Evolutionary conservation across 495 filamentous ascomycete species (phyloP), one percentile per base, ranked within the genome.

Genomic region (Lasiosphaeria ovina): DNA sequence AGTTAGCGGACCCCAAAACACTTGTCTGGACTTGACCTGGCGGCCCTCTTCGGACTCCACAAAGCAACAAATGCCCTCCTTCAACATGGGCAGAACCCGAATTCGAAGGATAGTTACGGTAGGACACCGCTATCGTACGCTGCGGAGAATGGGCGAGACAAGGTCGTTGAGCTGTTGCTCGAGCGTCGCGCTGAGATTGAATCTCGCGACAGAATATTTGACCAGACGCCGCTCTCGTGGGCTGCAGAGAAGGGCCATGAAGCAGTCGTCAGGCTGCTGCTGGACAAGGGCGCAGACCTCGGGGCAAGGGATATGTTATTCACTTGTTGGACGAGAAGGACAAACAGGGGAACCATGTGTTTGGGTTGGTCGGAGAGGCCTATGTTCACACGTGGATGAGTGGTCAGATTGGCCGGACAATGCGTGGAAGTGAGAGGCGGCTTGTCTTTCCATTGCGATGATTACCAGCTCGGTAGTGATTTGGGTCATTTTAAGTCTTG

Each of bases 111-210:
- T 48, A 35, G 33, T 32, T 9, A 49, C 24, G 64, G 53, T 3
- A 33, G 47, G 31, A 69, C 66, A 11, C 42, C 69, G 3, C 53
- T 68, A 11, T 64, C 59, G 5, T n/a, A n/a, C n/a, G n/a, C n/a
- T n/a, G n/a, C n/a, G 55, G 47, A 31, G 49, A 44, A 17, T 35
- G 36, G 61, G 45, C 35, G 47, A 6, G 24, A 45, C 34, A 16
- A 6, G 4, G 52, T 65, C 4, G 62, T 61, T 14, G 40, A 51
- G 53, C 12, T 61, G 50, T 35, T 70, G 12, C 54, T 70, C 4
- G 62, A 51, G 14, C 47, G 35, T 0, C 33, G 50, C 5, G 63
- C 67, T 34, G 66, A 72, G 42, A 55, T 66, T 42, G 51, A 71
- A 10, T 24, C 62, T 8, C 63, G 64, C 17, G 67, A 75, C 35